phyloP scores from a whole-genome alignment of 2,329 filamentous ascomycete genomes.

The Myriosclerotinia curreyana region DNA sequence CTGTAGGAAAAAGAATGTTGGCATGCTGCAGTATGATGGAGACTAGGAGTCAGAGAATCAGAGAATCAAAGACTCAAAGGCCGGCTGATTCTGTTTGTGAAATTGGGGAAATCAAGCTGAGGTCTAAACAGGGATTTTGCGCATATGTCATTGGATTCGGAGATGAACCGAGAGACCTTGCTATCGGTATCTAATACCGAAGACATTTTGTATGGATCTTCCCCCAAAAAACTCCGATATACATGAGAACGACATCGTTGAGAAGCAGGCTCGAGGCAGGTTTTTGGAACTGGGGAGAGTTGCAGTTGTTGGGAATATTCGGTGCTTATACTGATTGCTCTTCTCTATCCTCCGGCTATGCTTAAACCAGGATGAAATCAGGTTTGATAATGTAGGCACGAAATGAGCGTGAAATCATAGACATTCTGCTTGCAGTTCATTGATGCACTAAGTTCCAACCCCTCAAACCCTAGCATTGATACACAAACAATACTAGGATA shows the following conservation, averaged over 20 bases:
- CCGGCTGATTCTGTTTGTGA: not conserved
- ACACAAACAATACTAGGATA: not conserved
- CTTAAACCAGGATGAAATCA: not conserved
- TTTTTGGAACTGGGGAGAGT: not conserved
- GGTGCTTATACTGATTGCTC: constrained; percentile 1
- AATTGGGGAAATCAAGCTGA: not conserved
- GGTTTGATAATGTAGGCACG: not conserved
- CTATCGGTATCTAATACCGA: constrained; percentile 11
- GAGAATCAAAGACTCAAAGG: not conserved
- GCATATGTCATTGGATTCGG: constrained; percentile 1
- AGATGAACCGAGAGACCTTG: not conserved
- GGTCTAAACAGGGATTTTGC: not conserved
- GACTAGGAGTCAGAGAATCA: not conserved
- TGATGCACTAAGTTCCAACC: not conserved
- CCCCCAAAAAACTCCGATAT: not conserved
- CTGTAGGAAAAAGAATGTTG: not conserved
- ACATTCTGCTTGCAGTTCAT: not conserved
- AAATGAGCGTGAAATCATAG: not conserved
- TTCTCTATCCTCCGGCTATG: not conserved
- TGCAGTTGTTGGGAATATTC: not conserved
- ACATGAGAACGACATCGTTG: constrained; percentile 11
- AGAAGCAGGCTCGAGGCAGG: constrained; percentile 1
- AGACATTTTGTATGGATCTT: not conserved
- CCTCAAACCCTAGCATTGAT: not conserved
- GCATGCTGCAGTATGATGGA: not conserved